phyloP scores from a whole-genome alignment of 306 rosid genomes.

The Vicia sativa region DNA sequence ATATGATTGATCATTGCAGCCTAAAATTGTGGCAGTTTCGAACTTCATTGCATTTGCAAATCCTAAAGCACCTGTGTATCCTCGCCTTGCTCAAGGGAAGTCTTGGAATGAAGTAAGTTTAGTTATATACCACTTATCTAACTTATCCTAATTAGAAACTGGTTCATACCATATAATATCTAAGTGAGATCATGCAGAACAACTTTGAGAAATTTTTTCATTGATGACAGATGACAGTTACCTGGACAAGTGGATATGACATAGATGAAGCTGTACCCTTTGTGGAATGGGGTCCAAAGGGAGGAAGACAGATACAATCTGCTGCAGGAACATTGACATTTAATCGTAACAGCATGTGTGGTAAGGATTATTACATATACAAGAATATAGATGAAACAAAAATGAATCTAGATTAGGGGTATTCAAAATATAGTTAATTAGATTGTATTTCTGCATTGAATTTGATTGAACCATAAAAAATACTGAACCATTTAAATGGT shows the following conservation, averaged over 20 bases:
- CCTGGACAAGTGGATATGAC: constrained; percentile 93
- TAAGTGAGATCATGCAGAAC: not conserved
- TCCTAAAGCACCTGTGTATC: constrained; percentile 88
- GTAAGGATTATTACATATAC: constrained; percentile 50
- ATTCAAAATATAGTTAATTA: too few species aligned
- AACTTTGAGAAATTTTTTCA: not conserved
- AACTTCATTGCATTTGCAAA: constrained; percentile 67
- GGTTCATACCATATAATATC: not conserved
- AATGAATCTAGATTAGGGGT: too few species aligned
- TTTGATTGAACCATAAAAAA: too few species aligned
- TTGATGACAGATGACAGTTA: constrained; percentile 75
- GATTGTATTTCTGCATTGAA: too few species aligned
- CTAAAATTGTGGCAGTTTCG: constrained; percentile 76
- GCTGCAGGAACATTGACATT: constrained; percentile 87
- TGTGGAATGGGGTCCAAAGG: constrained; percentile 66
- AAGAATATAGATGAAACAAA: too few species aligned
- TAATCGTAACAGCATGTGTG: constrained; percentile 75
- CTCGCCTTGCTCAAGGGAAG: constrained; percentile 91
- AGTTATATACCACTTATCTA: too few species aligned
- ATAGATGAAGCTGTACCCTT: constrained; percentile 72
- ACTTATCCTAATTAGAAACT: too few species aligned
- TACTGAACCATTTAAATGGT: too few species aligned
- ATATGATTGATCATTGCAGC: constrained; percentile 48
- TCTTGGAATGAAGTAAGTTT: constrained; percentile 86
- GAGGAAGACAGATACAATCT: constrained; percentile 46